Base-by-base conservation (phyloP, 2,329 filamentous ascomycete species). In the Rhynchosporium secalis region DNA sequence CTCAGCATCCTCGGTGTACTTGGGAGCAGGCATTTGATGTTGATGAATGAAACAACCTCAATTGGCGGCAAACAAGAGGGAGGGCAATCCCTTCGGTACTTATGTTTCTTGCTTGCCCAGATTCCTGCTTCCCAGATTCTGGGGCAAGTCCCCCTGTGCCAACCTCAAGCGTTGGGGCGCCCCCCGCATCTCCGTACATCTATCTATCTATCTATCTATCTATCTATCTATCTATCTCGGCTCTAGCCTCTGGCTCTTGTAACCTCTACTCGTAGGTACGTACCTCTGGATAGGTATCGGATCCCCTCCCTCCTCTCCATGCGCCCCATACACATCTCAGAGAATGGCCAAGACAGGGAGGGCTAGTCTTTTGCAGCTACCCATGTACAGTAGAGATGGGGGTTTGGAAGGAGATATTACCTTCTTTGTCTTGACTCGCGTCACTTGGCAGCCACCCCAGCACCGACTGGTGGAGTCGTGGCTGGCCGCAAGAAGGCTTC, bases 21-120 rank as follows among this genome's bases (percentile, higher is more conserved):
- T 66, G n/a, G 47, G 45, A 56, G 64, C 47, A 47, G 65, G 62
- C 65, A 20, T 20, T 20, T 20, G 20, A 67, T 67, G 48, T 55
- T 65, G 1, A 20, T 36, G 3, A 51, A 52, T 5, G 26, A 15
- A 9, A 15, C 8, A 29, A 33, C 48, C 20, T 20, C 20, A 20
- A 20, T 20, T 1, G 20, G 36, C n/a, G 7, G 36, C 48, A 51
- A n/a, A 51, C 29, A 38, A 15, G 13, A 51, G n/a, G 7, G 48
- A 51, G 31, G 48, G 48, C 20, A 5, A 9, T 8, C 13, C 48
- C n/a, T n/a, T 33, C 9, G 15, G 29, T 51, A 51, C 20, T 51
- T 51, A 51, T 33, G 5, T 36, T 15, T 13, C 12, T 15, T 13
- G 6, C 20, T 31, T 36, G 13, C 13, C 29, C 48, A 36, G 13